Evolutionary conservation across 495 filamentous ascomycete species (phyloP).

Genomic region (Lentithecium fluviatile): DNA sequence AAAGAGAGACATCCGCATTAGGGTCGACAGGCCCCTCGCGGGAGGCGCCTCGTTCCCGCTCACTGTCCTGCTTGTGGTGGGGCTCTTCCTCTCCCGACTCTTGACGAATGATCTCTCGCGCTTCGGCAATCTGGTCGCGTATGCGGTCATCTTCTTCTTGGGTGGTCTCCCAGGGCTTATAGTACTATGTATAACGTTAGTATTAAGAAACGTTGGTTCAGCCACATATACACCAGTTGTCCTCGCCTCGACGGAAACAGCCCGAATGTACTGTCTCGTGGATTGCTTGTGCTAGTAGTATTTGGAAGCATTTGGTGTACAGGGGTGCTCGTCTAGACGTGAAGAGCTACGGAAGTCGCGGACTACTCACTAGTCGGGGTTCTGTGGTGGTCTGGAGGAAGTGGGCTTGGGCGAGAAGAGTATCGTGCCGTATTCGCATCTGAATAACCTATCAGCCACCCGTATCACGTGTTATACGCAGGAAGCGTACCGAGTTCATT

Average conservation of each 20-base stretch:
- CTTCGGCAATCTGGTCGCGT: constrained; percentile 58
- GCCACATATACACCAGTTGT: too few species aligned
- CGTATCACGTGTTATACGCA: not conserved
- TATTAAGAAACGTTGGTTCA: not conserved
- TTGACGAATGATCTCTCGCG: constrained; percentile 50
- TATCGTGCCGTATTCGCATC: constrained; percentile 78
- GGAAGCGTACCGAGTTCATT: constrained; percentile 65
- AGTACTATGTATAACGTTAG: constrained; percentile 59
- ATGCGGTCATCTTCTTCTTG: constrained; percentile 62
- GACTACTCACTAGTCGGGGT: constrained; percentile 70
- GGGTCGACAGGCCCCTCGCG: not conserved
- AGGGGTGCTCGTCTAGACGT: not conserved
- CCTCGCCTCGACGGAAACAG: too few species aligned
- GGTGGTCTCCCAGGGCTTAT: constrained; percentile 79
- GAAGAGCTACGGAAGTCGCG: constrained; percentile 15
- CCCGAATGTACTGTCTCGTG: too few species aligned
- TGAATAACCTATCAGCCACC: constrained; percentile 45
- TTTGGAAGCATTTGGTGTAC: constrained; percentile 31
- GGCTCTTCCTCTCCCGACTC: constrained; percentile 13
- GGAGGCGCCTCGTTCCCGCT: constrained; percentile 17
- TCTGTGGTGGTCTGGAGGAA: constrained; percentile 71
- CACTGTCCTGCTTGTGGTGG: constrained; percentile 6
- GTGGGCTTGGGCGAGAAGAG: constrained; percentile 68
- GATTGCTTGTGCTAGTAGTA: too few species aligned
- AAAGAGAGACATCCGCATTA: not conserved